Base-by-base conservation (phyloP, 2,329 filamentous ascomycete species). In the Sclerotinia nivalis region DNA sequence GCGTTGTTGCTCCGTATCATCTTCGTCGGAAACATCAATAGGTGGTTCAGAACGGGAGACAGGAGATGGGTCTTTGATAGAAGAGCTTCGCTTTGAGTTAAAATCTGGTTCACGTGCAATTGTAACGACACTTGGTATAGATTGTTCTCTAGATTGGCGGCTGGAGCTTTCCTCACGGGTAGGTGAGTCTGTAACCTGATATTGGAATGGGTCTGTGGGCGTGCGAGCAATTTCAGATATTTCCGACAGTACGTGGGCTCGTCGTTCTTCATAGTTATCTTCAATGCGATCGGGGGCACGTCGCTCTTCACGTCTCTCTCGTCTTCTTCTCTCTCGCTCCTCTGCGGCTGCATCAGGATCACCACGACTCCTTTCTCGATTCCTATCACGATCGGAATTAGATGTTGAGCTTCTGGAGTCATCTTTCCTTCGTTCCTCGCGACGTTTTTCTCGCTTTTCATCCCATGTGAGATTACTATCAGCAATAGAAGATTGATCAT, bases 151-250 rank as follows among this genome's bases (percentile, higher is more conserved):
- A n/a, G 70, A 64, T 71, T 58, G 31, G 22, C 73, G 74, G 40
- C 59, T 66, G 49, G 65, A 60, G 25, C 66, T 54, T 15, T 70
- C 69, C 31, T 74, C 72, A 6, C 77, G 81, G 18, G 85, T 83
- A 62, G 80, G 78, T 71, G 86, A 86, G n/a, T 83, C 82, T 55
- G 82, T 73, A 71, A 88, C 84, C 77, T 86, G 86, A 75, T 82
- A 89, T 76, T 87, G 83, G 77, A 89, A 89, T 25, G 87, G 86
- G 78, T 89, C 84, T 34, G 62, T 10, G 78, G 75, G 20, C 25
- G 47, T 47, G 22, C 55, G 67, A 64, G 58, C 20, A 54, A 72
- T 71, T 45, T 69, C 70, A 47, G 74, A 73, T 71, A 73, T 75
- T 74, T 66, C 76, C 54, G 70, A 74, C 70, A 74, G 79, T 73